phyloP scores from a whole-genome alignment of 129 eudicot species.

The Flaveria trinervia region DNA sequence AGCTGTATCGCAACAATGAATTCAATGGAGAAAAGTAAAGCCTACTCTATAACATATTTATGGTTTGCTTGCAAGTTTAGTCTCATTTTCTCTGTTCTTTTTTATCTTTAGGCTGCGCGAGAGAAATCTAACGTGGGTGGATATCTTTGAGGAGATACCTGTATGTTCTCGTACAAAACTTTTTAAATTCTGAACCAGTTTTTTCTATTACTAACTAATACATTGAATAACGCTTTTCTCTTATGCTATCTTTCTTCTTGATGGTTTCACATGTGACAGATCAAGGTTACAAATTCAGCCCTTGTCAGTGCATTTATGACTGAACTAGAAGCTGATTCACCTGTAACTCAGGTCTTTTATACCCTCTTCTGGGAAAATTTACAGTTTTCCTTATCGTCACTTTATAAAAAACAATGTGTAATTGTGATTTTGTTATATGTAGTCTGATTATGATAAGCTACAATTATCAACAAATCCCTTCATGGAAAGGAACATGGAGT shows the following conservation, averaged over 20 bases:
- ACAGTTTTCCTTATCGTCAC: background rate
- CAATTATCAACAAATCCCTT: conserved; percentile 80
- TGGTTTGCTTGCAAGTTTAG: background rate
- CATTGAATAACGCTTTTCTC: background rate
- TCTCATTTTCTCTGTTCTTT: conserved; percentile 4
- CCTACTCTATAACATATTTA: background rate
- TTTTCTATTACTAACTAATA: background rate
- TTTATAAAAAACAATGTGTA: conserved; percentile 7
- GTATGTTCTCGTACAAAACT: conserved; percentile 50
- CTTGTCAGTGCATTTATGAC: conserved; percentile 89
- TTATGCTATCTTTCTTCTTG: background rate
- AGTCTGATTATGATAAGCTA: conserved; percentile 94
- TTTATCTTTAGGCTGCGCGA: conserved; percentile 74
- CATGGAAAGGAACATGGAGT: conserved; percentile 92
- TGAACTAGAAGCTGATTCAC: conserved; percentile 82
- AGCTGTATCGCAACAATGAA: conserved; percentile 78
- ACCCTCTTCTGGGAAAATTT: background rate
- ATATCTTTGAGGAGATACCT: conserved; percentile 98
- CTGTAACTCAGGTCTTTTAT: conserved; percentile 68
- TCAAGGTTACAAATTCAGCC: conserved; percentile 91
- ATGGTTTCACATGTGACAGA: conserved; percentile 42
- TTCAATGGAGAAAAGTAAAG: conserved; percentile 91
- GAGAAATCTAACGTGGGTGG: conserved; percentile 93
- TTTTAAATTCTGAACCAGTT: background rate
- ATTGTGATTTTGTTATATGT: conserved; percentile 17